These are phyloP conservation scores for Saitozyma sp. DNA, from an alignment of 768 basidiomycete genomes.

Conservation along the genomic window DNA sequence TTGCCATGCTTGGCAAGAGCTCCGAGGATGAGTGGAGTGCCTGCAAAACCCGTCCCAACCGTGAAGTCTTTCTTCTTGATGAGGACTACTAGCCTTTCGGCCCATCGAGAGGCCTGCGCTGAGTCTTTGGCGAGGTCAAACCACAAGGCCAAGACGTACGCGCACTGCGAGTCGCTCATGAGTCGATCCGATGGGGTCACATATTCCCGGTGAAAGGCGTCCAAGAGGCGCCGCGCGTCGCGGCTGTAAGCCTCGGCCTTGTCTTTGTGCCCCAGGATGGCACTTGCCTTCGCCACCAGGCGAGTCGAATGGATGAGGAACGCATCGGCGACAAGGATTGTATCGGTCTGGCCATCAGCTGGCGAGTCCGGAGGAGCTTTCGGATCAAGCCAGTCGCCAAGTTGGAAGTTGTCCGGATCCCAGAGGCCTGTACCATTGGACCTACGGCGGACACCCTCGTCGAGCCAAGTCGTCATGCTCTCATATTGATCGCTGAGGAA, in stretches of 20 bases:
- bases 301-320: conserved; percentile 39
- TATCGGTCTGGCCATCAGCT: conserved; percentile 34
- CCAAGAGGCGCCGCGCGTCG: conserved; percentile 19
- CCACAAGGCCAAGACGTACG: conserved; percentile 34
- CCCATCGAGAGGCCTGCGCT: conserved; percentile 5
- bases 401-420: conserved; percentile 14
- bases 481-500: conserved; percentile 34
- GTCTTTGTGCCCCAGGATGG: conserved; percentile 22
- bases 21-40: conserved; percentile 43
- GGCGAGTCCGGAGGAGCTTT: conserved; percentile 29
- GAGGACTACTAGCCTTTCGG: conserved; percentile 24
- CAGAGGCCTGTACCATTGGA: conserved; percentile 32
- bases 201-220: conserved; percentile 37
- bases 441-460: conserved; percentile 33
- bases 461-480: conserved; percentile 42
- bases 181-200: conserved; percentile 36
- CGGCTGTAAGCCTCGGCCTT: conserved; percentile 25
- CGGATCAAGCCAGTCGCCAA: conserved; percentile 42
- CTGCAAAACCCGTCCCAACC: conserved; percentile 48
- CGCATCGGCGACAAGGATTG: conserved; percentile 41
- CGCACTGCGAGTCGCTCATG: conserved; percentile 42
- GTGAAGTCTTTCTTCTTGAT: conserved; percentile 26
- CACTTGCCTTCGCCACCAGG: conserved; percentile 23
- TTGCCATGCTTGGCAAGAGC: conserved; percentile 29
- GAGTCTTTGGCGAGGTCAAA: conserved; percentile 37